phyloP scores from a whole-genome alignment of 768 basidiomycete species.

The Leccinum subtestaceum region DNA sequence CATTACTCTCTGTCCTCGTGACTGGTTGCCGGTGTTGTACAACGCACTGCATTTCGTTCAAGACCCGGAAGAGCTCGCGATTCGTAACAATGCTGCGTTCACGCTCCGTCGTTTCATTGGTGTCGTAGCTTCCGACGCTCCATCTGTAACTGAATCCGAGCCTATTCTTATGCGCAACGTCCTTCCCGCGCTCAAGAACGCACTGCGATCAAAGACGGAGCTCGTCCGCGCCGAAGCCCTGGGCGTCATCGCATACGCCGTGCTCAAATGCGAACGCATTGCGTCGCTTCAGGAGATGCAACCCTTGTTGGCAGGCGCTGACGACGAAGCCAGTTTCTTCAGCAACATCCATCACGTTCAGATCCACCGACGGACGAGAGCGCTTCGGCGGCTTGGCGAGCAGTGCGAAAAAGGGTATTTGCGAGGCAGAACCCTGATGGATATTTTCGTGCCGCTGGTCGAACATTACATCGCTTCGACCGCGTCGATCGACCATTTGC shows the following conservation, averaged over 20 bases:
- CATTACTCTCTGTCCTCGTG: constrained; percentile 43
- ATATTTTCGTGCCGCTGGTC: constrained; percentile 85
- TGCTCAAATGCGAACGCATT: constrained; percentile 60
- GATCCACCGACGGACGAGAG: constrained; percentile 82
- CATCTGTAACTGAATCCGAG: constrained; percentile 44
- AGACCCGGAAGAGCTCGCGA: constrained; percentile 83
- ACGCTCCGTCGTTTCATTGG: constrained; percentile 79
- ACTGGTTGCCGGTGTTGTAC: constrained; percentile 84
- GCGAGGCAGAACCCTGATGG: constrained; percentile 66
- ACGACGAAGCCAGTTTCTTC: constrained; percentile 96
- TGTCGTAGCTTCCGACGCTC: constrained; percentile 34
- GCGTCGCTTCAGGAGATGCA: constrained; percentile 73
- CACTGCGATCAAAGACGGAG: constrained; percentile 77
- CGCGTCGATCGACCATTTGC: constrained; percentile 61
- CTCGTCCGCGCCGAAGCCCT: constrained; percentile 84
- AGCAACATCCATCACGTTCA: constrained; percentile 95
- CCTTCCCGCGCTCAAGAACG: constrained; percentile 76
- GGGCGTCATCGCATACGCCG: constrained; percentile 71
- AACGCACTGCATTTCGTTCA: constrained; percentile 85
- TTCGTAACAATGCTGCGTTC: constrained; percentile 77
- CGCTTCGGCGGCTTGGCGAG: constrained; percentile 81
- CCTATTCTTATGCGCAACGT: constrained; percentile 60
- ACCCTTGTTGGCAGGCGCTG: constrained; percentile 77
- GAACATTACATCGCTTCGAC: constrained; percentile 63
- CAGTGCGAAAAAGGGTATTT: constrained; percentile 64